Percentiles rank a stretch among this genome's conserved stretches.
phyloP scores from a whole-genome alignment of 805 yeast species.

The Candida silvatica region DNA sequence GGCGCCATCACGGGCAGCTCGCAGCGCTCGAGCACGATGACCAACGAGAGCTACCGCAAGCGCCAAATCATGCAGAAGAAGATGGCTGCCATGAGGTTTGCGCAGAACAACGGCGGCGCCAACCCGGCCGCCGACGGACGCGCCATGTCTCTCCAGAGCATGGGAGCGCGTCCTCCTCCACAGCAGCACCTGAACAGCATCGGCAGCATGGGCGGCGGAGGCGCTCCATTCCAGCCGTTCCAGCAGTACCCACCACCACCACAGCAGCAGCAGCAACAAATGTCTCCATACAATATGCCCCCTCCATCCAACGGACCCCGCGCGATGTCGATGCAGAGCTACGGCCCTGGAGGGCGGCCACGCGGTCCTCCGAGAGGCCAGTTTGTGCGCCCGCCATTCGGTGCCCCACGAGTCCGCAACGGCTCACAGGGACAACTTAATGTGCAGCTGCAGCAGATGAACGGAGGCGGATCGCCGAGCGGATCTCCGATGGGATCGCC shows the following conservation, averaged over 20 bases:
- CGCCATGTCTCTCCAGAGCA: conserved; percentile 25
- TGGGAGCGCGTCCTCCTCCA: neutral
- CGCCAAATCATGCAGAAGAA: conserved; percentile 63
- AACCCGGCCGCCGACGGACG: no score
- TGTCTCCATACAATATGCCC: no score
- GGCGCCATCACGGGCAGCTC: neutral
- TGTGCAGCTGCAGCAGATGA: neutral
- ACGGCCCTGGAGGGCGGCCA: no score
- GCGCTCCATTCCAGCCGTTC: no score
- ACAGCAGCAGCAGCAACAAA: no score
- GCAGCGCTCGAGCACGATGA: conserved; percentile 14
- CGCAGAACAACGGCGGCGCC: conserved; percentile 14
- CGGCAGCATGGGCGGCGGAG: neutral
- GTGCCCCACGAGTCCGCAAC: no score
- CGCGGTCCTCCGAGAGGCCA: no score
- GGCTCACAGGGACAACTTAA: no score
- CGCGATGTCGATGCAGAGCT: no score
- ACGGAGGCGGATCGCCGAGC: neutral
- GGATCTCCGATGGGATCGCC: neutral
- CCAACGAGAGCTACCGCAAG: conserved; percentile 59
- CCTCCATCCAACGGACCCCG: no score
- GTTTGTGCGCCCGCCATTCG: no score
- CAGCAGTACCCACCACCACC: no score
- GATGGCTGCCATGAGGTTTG: conserved; percentile 28
- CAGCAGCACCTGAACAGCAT: neutral